Evolutionary conservation across 2,329 filamentous ascomycete species (phyloP), one percentile per base, ranked within the genome.

Genomic region (Apiospora marii): DNA sequence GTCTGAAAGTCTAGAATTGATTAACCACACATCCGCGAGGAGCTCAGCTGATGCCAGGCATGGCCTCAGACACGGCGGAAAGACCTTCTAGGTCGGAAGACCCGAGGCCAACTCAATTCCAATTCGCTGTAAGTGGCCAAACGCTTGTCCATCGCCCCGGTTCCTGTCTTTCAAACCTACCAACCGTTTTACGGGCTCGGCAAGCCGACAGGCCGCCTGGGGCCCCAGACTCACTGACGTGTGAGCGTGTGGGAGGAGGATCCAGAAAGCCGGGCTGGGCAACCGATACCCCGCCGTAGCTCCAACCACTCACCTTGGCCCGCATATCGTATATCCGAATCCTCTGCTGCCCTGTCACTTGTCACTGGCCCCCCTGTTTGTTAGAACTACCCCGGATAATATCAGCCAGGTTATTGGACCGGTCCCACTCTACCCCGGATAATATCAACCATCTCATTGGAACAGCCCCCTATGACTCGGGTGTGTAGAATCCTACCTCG

Each of bases 241-340:
- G 16, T 37, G 22, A 16, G 30, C 30, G 30, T 37, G 16, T 37
- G 22, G 30, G 30, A 22, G 30, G 19, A 37, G 27, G 37, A 43
- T 30, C 37, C 37, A 46, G 64, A 24, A 43, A 67, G 37, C 37
- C 64, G 64, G 64, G 41, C 64, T 68, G 64, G 64, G 64, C 64
- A 46, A 46, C 67, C 67, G 67, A 48, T 68, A 68, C 67, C 67
- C 67, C 67, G 67, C 67, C 67, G 41, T 68, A n/a, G 44, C 67
- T 30, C 41, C 67, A 68, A 68, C 30, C 46, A 27, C 44, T 68
- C 67, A 68, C 67, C 67, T 68, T 48, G 67, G 44, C 67, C 12
- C 13, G 13, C 67, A 27, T 68, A 19, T 48, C 44, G 67, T 68
- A 48, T 68, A 44, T 24, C 27, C 67, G 16, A 41, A 68, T 34